Base-by-base conservation (phyloP, 345 rosid species). In the Alliaria petiolata region DNA sequence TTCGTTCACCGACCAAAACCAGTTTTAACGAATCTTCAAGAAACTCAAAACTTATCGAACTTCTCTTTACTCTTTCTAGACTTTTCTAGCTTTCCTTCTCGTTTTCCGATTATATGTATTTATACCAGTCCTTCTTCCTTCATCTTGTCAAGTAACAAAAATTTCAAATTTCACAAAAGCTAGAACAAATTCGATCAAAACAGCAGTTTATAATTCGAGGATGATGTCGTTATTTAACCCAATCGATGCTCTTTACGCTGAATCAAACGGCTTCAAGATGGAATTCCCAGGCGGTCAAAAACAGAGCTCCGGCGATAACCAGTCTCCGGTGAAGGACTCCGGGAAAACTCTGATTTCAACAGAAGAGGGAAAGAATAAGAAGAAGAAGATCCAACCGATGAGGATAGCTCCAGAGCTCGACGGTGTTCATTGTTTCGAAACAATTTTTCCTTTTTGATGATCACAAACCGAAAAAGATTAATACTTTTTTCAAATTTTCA, bases 391-490 rank as follows among this genome's bases (percentile, higher is more conserved):
- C 1, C 70, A 22, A 36, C 64, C 59, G 16, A 28, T 83, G 58
- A 87, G 90, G 78, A 85, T 91, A 74, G 97, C 91, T 13, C 87
- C 85, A 77, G 96, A 89, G 89, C 68, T 91, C 7, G 96, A 89
- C 15, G 97, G 97, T 15, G 67, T 87, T 33, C 80, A 87, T 81
- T 91, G 93, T 68, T 91, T 91, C 15, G 96, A 91, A 72, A 89
- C 89, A 4, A 80, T 87, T 15, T n/a, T 91, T 45, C 89, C 87
- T 15, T 79, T 35, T 69, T 63, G 53, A 42, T 63, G 17, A 40
- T 7, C 19, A 9, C 20, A 16, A 5, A n/a, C n/a, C n/a, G n/a
- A n/a, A n/a, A n/a, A n/a, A n/a, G n/a, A 16, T 42, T 3, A 3
- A 4, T 4, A 35, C 43, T 30, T 17, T 62, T 46, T 14, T 11